A percentile compares a stretch with the other conserved stretches of the same genome.
Conservation (phyloP, 1,284 basidiomycete species). For the Sanghuangporus sanghuang region DNA sequence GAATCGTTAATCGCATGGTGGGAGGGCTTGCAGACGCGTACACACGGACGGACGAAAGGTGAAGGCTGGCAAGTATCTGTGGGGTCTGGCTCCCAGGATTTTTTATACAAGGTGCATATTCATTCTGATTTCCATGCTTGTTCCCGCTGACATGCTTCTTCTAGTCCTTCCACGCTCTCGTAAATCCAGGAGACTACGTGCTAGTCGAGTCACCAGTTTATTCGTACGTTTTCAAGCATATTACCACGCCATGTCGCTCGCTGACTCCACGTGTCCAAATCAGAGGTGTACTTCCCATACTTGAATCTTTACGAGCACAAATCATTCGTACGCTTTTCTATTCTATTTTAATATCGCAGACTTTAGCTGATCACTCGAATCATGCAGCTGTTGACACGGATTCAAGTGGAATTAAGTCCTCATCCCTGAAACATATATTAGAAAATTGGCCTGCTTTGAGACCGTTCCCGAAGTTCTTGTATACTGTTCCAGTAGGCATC, state of each 20-base stretch:
- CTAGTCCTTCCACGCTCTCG: conserved; percentile 42
- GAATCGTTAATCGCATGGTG: conserved; percentile 62
- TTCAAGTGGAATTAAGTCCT: conserved; percentile 65
- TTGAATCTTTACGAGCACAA: conserved; percentile 14
- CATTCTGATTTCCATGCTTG: background rate
- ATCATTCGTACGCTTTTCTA: conserved; percentile 10
- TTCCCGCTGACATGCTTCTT: background rate
- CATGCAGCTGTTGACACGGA: conserved; percentile 78
- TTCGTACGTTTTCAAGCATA: conserved; percentile 43
- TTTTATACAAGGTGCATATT: conserved; percentile 75
- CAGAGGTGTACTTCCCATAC: conserved; percentile 9
- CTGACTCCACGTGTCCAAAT: background rate
- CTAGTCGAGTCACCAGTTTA: conserved; percentile 72
- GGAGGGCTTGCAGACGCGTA: conserved; percentile 56
- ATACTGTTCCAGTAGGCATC: conserved; percentile 69
- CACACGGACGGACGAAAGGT: conserved; percentile 52
- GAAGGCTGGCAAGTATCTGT: conserved; percentile 74
- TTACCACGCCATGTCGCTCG: conserved; percentile 1
- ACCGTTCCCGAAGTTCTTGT: conserved; percentile 76
- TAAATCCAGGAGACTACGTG: conserved; percentile 51
- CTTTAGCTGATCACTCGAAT: background rate
- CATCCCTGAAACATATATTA: conserved; percentile 60
- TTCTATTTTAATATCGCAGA: background rate
- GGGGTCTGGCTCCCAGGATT: conserved; percentile 84
- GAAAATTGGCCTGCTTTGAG: conserved; percentile 73